These are phyloP conservation scores for Hanseniaspora vineae DNA, from an alignment of 805 yeast species.

Conservation along the genomic window DNA sequence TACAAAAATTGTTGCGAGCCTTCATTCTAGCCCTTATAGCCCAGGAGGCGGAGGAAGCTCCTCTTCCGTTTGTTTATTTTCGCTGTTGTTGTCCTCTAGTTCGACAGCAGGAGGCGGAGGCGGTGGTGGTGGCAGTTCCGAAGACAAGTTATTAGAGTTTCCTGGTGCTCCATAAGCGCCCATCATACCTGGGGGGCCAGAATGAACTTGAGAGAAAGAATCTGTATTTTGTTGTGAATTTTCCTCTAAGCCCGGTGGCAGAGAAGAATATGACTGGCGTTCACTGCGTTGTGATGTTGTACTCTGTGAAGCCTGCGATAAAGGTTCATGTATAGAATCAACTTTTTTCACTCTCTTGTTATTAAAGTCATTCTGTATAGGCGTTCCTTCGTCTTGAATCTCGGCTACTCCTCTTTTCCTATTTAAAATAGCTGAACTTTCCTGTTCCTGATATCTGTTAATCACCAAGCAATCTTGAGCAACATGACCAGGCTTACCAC, in stretches of 20 bases:
- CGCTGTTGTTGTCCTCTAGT: neutral
- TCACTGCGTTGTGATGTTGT: too few relatives aligned
- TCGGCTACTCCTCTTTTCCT: neutral
- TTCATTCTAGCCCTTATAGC: neutral
- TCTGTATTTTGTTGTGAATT: too few relatives aligned
- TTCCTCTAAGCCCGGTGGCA: too few relatives aligned
- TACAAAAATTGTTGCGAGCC: too few relatives aligned
- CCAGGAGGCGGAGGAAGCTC: neutral
- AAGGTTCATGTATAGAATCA: too few relatives aligned
- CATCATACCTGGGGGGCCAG: neutral
- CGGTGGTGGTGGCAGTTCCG: slow-evolving; percentile 8
- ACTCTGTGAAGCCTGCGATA: too few relatives aligned
- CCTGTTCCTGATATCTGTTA: slow-evolving; percentile 13
- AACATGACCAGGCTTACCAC: slow-evolving; percentile 78
- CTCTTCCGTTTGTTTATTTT: neutral
- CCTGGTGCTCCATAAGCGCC: neutral
- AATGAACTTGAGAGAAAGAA: too few relatives aligned
- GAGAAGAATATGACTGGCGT: too few relatives aligned
- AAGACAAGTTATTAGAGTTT: slow-evolving; percentile 4
- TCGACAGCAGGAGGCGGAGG: slow-evolving; percentile 7
- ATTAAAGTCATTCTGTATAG: too few relatives aligned
- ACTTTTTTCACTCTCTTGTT: too few relatives aligned
- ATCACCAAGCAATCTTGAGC: slow-evolving; percentile 65
- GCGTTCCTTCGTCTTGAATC: too few relatives aligned
- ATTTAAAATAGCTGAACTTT: neutral